Base-by-base conservation (phyloP, 2,329 filamentous ascomycete genomes). In the Botrytis cinerea region DNA sequence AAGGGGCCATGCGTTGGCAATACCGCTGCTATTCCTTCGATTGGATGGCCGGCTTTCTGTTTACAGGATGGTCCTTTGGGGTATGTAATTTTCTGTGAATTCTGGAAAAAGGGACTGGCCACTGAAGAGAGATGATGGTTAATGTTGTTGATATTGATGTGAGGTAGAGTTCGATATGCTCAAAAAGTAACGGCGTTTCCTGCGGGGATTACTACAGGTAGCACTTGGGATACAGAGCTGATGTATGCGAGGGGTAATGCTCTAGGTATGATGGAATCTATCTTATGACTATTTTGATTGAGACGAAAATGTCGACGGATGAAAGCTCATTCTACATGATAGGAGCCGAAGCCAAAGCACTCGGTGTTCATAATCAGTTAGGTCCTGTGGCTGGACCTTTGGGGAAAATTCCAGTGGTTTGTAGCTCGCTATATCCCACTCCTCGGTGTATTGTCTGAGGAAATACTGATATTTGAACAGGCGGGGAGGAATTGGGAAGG, bases 401-500 rank as follows among this genome's bases (percentile, higher is more conserved):
- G 3, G 93, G 93, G 12, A 89, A 93, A 78, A 88, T 91, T 78
- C 90, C 93, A 43, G 75, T 70, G 40, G 78, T 77, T 72, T 20
- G 73, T 64, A 48, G 64, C 35, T 68, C 14, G 9, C 4, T 45
- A n/a, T n/a, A 25, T 28, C 12, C 38, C 40, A 40, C 22, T 35
- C 6, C 7, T 38, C 4, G 25, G 63, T 25, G 10, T 0, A 38
- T 61, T 38, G 5, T 61, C 35, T 48, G 10, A 16, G 20, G 25
- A 9, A 32, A 40, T 51, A n/a, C 68, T 73, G 32, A 73, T 84
- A 64, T 87, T 22, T 12, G 59, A 89, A 1, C 85, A 88, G 66
- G 93, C 90, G 46, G 93, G 93, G 0, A 86, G 93, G 54, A 94
- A 93, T 80, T 97, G 93, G 93, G 93, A 96, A 81, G 92, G 90